Evolutionary conservation across 2,329 filamentous ascomycete species (phyloP), one percentile per base, ranked within the genome.

Genomic region (Phyllosticta citriasiana): DNA sequence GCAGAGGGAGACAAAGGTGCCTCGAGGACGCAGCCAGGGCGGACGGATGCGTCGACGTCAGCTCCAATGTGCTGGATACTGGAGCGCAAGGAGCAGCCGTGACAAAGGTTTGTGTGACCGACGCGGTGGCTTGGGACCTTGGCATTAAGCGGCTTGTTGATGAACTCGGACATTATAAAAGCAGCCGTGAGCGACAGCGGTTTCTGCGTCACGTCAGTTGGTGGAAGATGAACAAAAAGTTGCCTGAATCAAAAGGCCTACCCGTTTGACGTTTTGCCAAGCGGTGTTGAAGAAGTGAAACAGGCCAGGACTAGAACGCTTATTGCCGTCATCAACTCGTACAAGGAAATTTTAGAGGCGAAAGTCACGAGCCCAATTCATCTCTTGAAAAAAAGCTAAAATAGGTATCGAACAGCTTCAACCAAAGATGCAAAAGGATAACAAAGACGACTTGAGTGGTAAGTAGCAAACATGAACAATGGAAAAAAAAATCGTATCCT

Each of bases 401-500:
- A 60, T 60, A 60, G 59, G 59, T 61, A 61, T 61, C 59, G 59
- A 57, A 53, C 59, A 27, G 19, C 53, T n/a, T 61, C 55, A 61
- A 30, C 50, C 53, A 60, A 52, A 60, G 10, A 27, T 56, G 54
- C 40, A 57, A 59, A 57, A 53, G 27, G 19, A 25, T 22, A 22
- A 22, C 19, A 53, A 22, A 53, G 51, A 53, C 24, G 51, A 22
- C 19, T 22, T 25, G 51, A 53, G 51, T n/a, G 24, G 51, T n/a
- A 25, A 25, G 6, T 22, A 53, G 19, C 24, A 52, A 59, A 55
- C 50, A 60, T 60, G 24, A 33, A 60, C 58, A 60, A 33, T 30
- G 58, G n/a, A n/a, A 60, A 60, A 55, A 50, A 2, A 50, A 55
- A 54, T 55, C 19, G 30, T 55, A 27, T 12, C 40, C 53, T 24